Conservation (phyloP, 2,329 filamentous ascomycete species). For the Aureobasidium sp. region DNA sequence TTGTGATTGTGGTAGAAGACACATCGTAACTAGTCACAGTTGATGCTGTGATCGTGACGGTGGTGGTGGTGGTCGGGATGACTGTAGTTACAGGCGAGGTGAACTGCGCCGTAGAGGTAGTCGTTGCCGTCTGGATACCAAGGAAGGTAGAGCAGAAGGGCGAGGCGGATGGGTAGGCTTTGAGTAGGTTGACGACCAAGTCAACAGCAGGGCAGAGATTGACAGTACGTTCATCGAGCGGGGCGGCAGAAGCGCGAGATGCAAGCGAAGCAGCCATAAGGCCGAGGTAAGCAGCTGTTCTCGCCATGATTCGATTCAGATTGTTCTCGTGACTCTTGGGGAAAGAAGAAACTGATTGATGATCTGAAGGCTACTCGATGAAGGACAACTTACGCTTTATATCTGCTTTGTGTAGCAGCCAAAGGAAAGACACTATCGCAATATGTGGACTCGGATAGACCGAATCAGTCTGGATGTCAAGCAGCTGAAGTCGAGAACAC, state of each 20-base stretch:
- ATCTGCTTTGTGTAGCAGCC: neutral
- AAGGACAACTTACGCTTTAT: neutral
- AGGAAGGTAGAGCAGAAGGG: conserved; percentile 19
- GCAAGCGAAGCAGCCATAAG: conserved; percentile 19
- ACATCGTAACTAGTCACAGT: neutral
- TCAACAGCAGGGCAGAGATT: neutral
- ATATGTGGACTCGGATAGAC: neutral
- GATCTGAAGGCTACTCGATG: neutral
- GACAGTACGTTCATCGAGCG: neutral
- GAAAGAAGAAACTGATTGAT: neutral
- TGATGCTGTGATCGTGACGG: neutral
- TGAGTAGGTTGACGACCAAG: neutral
- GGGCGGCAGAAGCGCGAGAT: neutral
- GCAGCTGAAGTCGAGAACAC: neutral
- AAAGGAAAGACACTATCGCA: neutral
- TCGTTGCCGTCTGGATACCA: conserved; percentile 4
- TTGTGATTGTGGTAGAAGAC: conserved; percentile 3
- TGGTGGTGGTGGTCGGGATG: neutral
- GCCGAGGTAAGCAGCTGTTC: conserved; percentile 26
- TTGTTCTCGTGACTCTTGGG: neutral
- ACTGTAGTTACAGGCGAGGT: conserved; percentile 11
- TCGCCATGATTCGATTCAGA: neutral
- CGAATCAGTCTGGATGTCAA: neutral
- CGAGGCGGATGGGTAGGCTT: neutral
- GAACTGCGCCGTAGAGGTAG: conserved; percentile 5